A percentile compares a stretch with the other conserved stretches of the same genome.
Evolutionary conservation across 371 early-diverging fungal species (phyloP).

Genomic region (Mucor racemosus): DNA sequence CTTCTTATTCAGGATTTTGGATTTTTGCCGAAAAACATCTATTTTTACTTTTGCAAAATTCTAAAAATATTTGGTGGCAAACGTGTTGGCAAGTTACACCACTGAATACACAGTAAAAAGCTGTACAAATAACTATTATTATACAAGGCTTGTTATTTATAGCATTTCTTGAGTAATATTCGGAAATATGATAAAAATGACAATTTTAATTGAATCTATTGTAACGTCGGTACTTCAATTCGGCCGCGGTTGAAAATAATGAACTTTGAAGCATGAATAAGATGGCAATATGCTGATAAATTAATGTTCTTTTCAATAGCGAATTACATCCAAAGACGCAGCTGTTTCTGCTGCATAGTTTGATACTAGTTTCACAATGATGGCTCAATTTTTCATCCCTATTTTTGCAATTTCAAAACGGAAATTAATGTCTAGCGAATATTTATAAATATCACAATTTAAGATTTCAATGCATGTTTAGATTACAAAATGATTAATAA

Average conservation of each 20-base stretch:
- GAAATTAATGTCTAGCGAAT: not conserved
- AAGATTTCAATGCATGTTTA: too few species aligned
- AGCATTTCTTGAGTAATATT: not conserved
- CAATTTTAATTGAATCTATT: not conserved
- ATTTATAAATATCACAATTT: too few species aligned
- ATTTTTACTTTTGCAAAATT: not conserved
- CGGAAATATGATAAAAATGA: not conserved
- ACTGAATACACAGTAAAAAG: not conserved
- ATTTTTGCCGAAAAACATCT: not conserved
- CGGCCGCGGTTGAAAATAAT: not conserved
- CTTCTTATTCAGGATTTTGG: too few species aligned
- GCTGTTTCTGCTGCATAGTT: too few species aligned
- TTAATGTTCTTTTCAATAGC: too few species aligned
- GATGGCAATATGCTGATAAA: not conserved
- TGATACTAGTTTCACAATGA: too few species aligned
- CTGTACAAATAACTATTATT: not conserved
- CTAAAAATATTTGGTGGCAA: too few species aligned
- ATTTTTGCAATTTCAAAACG: too few species aligned
- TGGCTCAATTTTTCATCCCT: too few species aligned
- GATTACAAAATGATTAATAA: not conserved
- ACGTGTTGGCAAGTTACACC: not conserved
- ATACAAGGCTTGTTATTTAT: not conserved
- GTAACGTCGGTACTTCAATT: not conserved
- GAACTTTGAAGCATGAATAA: not conserved
- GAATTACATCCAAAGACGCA: too few species aligned